Conservation (phyloP, 805 yeast genomes). For the Zygoascus tannicola region DNA sequence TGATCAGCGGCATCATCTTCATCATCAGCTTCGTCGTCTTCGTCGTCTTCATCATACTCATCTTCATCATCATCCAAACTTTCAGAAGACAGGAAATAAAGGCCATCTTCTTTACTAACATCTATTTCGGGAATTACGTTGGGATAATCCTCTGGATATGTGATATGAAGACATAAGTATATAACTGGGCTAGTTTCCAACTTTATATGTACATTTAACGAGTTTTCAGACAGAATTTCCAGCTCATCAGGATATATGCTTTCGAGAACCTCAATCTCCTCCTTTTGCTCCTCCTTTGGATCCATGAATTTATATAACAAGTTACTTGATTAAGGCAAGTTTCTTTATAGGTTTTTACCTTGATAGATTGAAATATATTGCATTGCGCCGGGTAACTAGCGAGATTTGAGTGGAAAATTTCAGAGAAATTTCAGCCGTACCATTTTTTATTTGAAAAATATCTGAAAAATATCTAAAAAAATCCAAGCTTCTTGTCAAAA, state of each 20-base stretch:
- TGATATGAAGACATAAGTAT: slow-evolving; percentile 45
- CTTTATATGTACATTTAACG: slow-evolving; percentile 47
- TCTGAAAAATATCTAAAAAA: too few species aligned
- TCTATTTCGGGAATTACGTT: slow-evolving; percentile 60
- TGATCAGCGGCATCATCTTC: slow-evolving; percentile 25
- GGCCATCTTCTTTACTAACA: slow-evolving; percentile 30
- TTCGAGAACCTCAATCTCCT: slow-evolving; percentile 82
- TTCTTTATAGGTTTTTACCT: too few species aligned
- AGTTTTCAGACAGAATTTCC: slow-evolving; percentile 32
- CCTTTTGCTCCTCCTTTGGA: slow-evolving; percentile 70
- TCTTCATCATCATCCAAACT: slow-evolving; percentile 29
- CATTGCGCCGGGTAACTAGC: too few species aligned
- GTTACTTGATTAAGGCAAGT: too few species aligned
- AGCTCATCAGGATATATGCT: slow-evolving; percentile 93
- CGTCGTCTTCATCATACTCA: slow-evolving; percentile 44
- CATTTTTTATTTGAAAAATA: background rate
- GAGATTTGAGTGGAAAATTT: too few species aligned
- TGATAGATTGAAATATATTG: too few species aligned
- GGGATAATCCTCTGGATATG: slow-evolving; percentile 74
- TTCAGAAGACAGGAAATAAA: slow-evolving; percentile 10
- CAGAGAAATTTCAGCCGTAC: too few species aligned
- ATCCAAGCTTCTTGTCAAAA: background rate
- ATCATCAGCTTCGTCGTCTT: slow-evolving; percentile 33
- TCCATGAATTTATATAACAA: too few species aligned
- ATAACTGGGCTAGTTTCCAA: slow-evolving; percentile 65